Percentiles rank a stretch among this genome's conserved stretches.
Conservation (phyloP, 352 stramenopile species). For the Globisporangium emineosum region DNA sequence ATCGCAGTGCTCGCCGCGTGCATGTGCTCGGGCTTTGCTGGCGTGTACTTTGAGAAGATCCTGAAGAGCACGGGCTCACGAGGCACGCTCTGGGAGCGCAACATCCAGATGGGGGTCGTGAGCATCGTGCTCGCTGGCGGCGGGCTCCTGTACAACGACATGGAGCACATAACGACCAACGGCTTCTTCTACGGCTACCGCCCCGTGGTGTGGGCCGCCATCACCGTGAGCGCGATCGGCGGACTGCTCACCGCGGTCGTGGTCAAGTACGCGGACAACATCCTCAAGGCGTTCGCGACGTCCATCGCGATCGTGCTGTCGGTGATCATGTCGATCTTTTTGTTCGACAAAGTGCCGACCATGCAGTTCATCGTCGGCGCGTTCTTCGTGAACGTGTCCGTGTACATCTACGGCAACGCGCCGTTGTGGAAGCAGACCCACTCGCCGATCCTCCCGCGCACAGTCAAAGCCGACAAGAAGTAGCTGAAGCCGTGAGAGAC, state of each 20-base stretch:
- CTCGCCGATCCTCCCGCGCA: slow-evolving; percentile 19
- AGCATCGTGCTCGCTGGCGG: slow-evolving; percentile 56
- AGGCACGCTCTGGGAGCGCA: slow-evolving; percentile 76
- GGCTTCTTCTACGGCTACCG: slow-evolving; percentile 87
- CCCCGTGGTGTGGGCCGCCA: slow-evolving; percentile 70
- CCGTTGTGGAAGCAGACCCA: slow-evolving; percentile 32
- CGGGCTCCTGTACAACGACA: slow-evolving; percentile 65
- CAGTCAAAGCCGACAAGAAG: slow-evolving; percentile 14
- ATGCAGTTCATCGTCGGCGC: slow-evolving; percentile 70
- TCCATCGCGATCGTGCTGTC: slow-evolving; percentile 81
- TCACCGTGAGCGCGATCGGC: slow-evolving; percentile 63
- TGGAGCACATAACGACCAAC: slow-evolving; percentile 37
- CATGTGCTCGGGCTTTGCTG: slow-evolving; percentile 79
- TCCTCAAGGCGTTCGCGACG: slow-evolving; percentile 84
- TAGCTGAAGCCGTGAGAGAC: background rate
- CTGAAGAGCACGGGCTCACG: slow-evolving; percentile 65
- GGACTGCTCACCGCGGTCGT: slow-evolving; percentile 79
- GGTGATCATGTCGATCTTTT: slow-evolving; percentile 79
- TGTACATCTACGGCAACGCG: slow-evolving; percentile 75
- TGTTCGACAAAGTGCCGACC: slow-evolving; percentile 82
- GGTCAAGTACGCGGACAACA: slow-evolving; percentile 87
- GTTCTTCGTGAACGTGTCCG: slow-evolving; percentile 75
- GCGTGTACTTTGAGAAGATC: slow-evolving; percentile 88
- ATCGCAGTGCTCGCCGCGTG: slow-evolving; percentile 67
- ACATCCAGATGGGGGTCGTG: slow-evolving; percentile 81